Evolutionary conservation across 345 rosid species (phyloP).

Genomic region (Salix viminalis): DNA sequence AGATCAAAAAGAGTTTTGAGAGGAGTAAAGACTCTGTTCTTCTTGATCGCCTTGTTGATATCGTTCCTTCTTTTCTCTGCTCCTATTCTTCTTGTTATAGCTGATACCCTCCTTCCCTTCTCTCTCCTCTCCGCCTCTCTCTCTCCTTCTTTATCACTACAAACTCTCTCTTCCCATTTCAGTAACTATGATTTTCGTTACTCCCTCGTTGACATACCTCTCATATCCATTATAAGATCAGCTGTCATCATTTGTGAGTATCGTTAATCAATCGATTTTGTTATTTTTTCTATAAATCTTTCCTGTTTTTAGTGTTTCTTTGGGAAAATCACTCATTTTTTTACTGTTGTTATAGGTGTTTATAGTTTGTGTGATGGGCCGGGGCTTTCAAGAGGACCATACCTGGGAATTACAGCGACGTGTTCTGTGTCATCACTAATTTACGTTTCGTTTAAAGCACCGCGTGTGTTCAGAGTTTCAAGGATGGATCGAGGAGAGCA

Average conservation of each 20-base stretch:
- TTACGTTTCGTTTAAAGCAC: constrained; percentile 71
- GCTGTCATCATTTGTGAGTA: constrained; percentile 79
- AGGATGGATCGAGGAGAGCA: constrained; percentile 39
- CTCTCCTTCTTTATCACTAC: constrained; percentile 24
- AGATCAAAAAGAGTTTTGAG: constrained; percentile 41
- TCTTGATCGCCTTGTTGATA: constrained; percentile 61
- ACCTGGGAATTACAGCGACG: constrained; percentile 58
- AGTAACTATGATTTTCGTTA: constrained; percentile 59
- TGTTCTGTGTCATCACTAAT: constrained; percentile 69
- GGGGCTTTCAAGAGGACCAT: constrained; percentile 67
- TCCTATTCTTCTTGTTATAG: constrained; percentile 67
- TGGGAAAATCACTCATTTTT: neutral
- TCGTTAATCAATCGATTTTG: neutral
- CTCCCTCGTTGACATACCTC: constrained; percentile 82
- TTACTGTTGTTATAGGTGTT: constrained; percentile 43
- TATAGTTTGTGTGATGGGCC: constrained; percentile 90
- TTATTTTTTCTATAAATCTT: neutral
- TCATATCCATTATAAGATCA: constrained; percentile 74
- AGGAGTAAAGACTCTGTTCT: constrained; percentile 64
- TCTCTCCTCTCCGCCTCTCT: constrained; percentile 69
- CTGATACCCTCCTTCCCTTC: constrained; percentile 76
- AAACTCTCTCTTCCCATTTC: constrained; percentile 35
- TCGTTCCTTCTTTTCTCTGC: constrained; percentile 82
- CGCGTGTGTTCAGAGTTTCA: constrained; percentile 53
- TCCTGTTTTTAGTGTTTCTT: neutral